Percentiles rank a stretch among this genome's conserved stretches.
phyloP scores from a whole-genome alignment of 306 rosid genomes.

The Trifolium pratense region DNA sequence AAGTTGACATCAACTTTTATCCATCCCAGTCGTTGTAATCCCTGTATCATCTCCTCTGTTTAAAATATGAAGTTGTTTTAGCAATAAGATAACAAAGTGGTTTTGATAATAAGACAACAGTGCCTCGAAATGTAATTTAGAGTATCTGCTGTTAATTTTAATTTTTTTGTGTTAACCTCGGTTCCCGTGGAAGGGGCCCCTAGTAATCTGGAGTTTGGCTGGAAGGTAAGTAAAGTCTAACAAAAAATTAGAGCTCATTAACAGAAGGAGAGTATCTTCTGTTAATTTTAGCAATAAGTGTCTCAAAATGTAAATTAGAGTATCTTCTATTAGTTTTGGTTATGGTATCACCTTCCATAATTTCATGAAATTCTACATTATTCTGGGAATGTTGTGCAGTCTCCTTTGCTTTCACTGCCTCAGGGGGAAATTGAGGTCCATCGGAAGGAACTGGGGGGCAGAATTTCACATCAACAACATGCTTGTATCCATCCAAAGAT shows the following conservation, averaged over 20 bases:
- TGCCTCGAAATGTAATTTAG: constrained; percentile 6
- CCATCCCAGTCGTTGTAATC: constrained; percentile 89
- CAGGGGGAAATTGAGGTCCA: constrained; percentile 73
- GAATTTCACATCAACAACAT: constrained; percentile 83
- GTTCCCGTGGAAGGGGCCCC: too few relatives aligned
- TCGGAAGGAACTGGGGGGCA: constrained; percentile 72
- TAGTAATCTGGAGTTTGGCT: too few relatives aligned
- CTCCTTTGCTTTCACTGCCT: constrained; percentile 85
- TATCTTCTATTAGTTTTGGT: constrained; percentile 14
- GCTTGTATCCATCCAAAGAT: constrained; percentile 90
- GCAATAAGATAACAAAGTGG: constrained; percentile 3
- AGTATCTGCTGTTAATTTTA: constrained; percentile 7
- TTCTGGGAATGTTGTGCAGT: constrained; percentile 73
- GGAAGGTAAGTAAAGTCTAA: too few relatives aligned
- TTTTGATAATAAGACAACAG: constrained; percentile 12
- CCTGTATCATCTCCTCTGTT: constrained; percentile 89
- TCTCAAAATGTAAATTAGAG: constrained; percentile 1
- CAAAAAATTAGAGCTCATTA: too few relatives aligned
- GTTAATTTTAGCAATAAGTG: constrained; percentile 7
- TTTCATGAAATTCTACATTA: constrained; percentile 79
- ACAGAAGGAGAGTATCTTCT: too few relatives aligned
- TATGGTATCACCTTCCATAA: constrained; percentile 72
- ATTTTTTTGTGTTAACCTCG: too few relatives aligned
- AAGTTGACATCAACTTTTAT: constrained; percentile 91
- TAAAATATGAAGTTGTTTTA: constrained; percentile 33